A percentile compares a stretch with the other conserved stretches of the same genome.
Conservation (phyloP, 805 yeast genomes). For the Torulaspora gathmanii region DNA sequence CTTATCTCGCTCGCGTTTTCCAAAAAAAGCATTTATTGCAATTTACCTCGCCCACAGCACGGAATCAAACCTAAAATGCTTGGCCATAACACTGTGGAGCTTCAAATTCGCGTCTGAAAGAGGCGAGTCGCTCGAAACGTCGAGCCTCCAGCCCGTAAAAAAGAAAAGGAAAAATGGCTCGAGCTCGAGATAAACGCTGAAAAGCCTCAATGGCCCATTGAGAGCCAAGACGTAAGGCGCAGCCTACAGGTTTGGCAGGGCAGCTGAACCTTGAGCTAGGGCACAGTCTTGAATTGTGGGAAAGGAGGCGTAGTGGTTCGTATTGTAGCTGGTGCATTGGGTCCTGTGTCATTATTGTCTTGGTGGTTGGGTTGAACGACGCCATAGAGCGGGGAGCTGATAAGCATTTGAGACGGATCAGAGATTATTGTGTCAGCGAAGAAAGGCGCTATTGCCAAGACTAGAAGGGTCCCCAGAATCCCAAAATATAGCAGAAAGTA, state of each 20-base stretch:
- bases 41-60: not conserved
- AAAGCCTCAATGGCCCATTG: slow-evolving; percentile 1
- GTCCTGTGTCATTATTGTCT: slow-evolving; percentile 63
- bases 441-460: slow-evolving; percentile 47
- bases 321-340: slow-evolving; percentile 46
- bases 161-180: not conserved
- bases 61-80: not conserved
- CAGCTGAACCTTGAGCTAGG: slow-evolving; percentile 15
- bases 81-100: not conserved
- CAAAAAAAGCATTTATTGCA: slow-evolving; percentile 11
- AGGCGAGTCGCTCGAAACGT: not conserved
- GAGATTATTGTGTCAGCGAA: slow-evolving; percentile 35
- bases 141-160: not conserved
- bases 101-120: slow-evolving; percentile 4
- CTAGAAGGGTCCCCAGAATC: slow-evolving; percentile 39
- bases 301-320: slow-evolving; percentile 37
- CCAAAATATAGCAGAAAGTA: slow-evolving; percentile 46
- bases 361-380: slow-evolving; percentile 58
- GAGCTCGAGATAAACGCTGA: not conserved
- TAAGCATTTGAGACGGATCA: slow-evolving; percentile 20
- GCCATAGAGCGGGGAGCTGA: slow-evolving; percentile 33
- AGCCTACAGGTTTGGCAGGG: not conserved
- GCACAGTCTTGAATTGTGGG: slow-evolving; percentile 34
- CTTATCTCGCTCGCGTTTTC: slow-evolving; percentile 8
- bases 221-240: not conserved